Conservation (phyloP, 2,329 filamentous ascomycete genomes). For the Fusarium caatingaense region DNA sequence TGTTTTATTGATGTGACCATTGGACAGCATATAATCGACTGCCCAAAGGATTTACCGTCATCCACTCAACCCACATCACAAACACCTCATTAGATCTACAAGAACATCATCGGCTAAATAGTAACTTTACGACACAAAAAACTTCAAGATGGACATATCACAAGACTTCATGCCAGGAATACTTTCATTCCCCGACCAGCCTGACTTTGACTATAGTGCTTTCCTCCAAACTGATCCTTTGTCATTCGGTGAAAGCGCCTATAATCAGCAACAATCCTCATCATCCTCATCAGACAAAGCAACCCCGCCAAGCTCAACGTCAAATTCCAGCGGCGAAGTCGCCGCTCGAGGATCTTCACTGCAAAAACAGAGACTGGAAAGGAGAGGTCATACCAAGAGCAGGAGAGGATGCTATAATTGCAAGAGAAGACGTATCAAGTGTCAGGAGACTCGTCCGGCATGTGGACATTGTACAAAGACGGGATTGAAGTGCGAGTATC, state of each 20-base stretch:
- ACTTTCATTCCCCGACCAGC: slow-evolving; percentile 47
- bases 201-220: slow-evolving; percentile 54
- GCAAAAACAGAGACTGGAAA: slow-evolving; percentile 57
- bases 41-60: not conserved
- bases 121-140: not conserved
- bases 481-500: slow-evolving; percentile 72
- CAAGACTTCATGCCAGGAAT: slow-evolving; percentile 45
- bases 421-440: slow-evolving; percentile 73
- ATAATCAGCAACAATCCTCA: slow-evolving; percentile 29
- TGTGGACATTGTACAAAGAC: slow-evolving; percentile 73
- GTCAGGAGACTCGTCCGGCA: slow-evolving; percentile 72
- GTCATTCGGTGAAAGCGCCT: slow-evolving; percentile 34
- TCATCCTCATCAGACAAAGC: slow-evolving; percentile 49
- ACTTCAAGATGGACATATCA: slow-evolving; percentile 47
- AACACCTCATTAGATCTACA: slow-evolving; percentile 9
- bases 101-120: not conserved
- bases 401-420: slow-evolving; percentile 75
- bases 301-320: slow-evolving; percentile 48
- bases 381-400: slow-evolving; percentile 74
- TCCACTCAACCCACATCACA: not conserved
- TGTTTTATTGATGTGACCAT: not conserved
- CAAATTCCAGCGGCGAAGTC: slow-evolving; percentile 37
- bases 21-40: not conserved
- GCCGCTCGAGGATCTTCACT: slow-evolving; percentile 18
- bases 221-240: slow-evolving; percentile 51